Evolutionary conservation across 345 rosid genomes (phyloP), one percentile per base, ranked within the genome.

Genomic region (Gossypium anomalum): DNA sequence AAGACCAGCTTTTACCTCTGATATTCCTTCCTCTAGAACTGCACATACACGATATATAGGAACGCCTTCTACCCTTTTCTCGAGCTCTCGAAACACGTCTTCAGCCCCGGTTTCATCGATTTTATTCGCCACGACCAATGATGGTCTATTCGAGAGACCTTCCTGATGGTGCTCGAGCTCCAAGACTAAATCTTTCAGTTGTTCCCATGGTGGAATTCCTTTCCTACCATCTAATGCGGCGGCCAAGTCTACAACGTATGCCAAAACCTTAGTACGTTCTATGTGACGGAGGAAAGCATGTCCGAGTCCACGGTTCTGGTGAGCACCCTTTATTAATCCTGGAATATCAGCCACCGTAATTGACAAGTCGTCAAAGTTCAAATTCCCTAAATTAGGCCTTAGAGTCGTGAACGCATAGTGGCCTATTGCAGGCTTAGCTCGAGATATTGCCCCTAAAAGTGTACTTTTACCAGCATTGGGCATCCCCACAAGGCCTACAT

Each of bases 381-480:
- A 71, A 60, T 91, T 94, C 56, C 98, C 98, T 78, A 94, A 76
- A 77, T 91, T 94, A 1, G 98, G 98, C 66, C 98, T 83, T 0
- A 92, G 86, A 12, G 97, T 94, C 15, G 98, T 94, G 86, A 91
- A 94, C 59, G 98, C 93, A 23, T 92, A 89, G 75, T 91, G 90
- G 49, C 98, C 98, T 52, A 92, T 91, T 0, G 86, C 72, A 3
- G 98, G 97, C 78, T 87, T 92, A 48, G 97, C 98, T 60, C 93
- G 86, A 0, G 98, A 94, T 47, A 94, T 23, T 14, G 97, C 95
- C 58, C 97, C 98, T 16, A 94, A 83, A 72, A 94, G 97, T 51
- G 97, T 94, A 62, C 98, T 94, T 82, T 94, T 94, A 59, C 98
- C 98, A 6, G 97, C 98, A 76, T 90, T 94, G 69, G 98, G 98